Base-by-base conservation (phyloP, 768 basidiomycete species). In the Leccinum arenicola region DNA sequence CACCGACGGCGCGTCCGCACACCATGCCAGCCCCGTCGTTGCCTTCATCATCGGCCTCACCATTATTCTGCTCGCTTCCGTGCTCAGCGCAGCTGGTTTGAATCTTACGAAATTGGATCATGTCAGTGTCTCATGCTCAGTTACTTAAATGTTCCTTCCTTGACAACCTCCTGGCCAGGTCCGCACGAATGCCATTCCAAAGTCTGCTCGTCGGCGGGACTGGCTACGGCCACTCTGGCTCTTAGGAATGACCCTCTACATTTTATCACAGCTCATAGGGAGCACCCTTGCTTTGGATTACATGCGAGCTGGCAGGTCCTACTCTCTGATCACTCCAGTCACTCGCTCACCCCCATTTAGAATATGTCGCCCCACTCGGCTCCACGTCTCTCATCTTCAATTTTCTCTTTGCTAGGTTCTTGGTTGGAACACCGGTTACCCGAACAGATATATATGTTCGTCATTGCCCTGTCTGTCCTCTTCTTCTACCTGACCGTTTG, bases 361-460 rank as follows among this genome's bases (percentile, higher is more conserved):
- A 96, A 84, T 98, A 97, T 72, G 95, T 98, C 57, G 96, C 96
- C 2, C 95, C 95, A 2, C 82, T 98, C 4, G 95, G 96, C 14
- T 93, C 93, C 0, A 90, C 93, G 11, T 91, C 93, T 12, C 84
- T 98, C 61, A 86, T 98, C 57, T 98, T 98, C 79, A 98, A 98
- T 73, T 95, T 97, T 70, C 79, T 97, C 38, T 96, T 97, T 71
- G 96, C 96, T 38, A 85, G 89, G 65, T 89, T 93, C 68, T 81
- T 93, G 59, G 88, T 93, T 6, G 91, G 91, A 38, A 91, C 89
- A 6, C 90, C 92, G 1, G 90, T 95, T 40, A 93, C 90, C 47
- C 83, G 76, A 57, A 88, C 83, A 36, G 93, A 95, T 70, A 90
- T 95, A 36, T 88, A 90, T 68, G 91, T 89, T 66, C 61, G 86